These are phyloP conservation scores for Oryza glaberrima DNA, from an alignment of 176 grass and related monocot genomes.

Conservation along the genomic window DNA sequence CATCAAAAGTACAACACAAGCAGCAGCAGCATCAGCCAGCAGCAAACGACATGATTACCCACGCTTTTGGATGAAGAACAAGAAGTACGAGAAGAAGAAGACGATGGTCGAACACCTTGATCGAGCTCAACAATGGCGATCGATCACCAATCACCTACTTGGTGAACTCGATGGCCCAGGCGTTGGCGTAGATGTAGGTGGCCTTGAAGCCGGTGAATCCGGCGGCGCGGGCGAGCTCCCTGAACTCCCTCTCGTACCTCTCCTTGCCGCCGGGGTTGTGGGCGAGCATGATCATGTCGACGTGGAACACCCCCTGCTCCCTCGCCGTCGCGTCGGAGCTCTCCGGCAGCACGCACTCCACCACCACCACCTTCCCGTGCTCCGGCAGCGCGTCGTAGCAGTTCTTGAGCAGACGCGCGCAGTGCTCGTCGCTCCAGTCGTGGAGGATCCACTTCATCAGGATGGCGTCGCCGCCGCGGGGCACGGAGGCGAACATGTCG, in stretches of 20 bases:
- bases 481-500: slow-evolving; percentile 81
- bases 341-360: slow-evolving; percentile 73
- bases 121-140: not conserved
- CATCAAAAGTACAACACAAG: slow-evolving; percentile 11
- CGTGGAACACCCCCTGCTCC: slow-evolving; percentile 78
- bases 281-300: slow-evolving; percentile 94
- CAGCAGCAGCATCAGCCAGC: not conserved
- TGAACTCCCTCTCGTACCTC: slow-evolving; percentile 77
- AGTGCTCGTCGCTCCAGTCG: slow-evolving; percentile 94
- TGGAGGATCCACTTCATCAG: slow-evolving; percentile 99
- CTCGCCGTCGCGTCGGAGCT: slow-evolving; percentile 51
- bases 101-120: not conserved
- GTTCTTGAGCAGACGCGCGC: slow-evolving; percentile 74
- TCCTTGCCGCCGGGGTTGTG: slow-evolving; percentile 95
- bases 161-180: slow-evolving; percentile 67
- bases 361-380: slow-evolving; percentile 81
- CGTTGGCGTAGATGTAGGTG: slow-evolving; percentile 66
- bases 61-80: not conserved
- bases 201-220: slow-evolving; percentile 65
- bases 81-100: not conserved
- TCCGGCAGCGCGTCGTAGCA: slow-evolving; percentile 83
- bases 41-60: not conserved
- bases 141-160: slow-evolving; percentile 46
- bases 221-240: slow-evolving; percentile 55
- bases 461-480: slow-evolving; percentile 69